phyloP scores from a whole-genome alignment of 768 basidiomycete species.

The Trametes cinnabarina region DNA sequence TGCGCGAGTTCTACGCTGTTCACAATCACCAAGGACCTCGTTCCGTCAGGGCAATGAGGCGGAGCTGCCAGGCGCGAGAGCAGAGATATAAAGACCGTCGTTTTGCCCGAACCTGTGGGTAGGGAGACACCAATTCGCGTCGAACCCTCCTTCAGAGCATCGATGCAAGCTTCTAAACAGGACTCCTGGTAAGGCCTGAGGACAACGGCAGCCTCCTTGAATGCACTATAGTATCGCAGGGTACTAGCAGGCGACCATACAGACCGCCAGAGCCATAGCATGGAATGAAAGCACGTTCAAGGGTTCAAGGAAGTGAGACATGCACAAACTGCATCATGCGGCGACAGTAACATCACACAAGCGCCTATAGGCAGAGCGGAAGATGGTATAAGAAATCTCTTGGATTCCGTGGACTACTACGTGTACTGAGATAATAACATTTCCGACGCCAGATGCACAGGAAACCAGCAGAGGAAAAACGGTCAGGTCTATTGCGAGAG shows the following conservation, averaged over 20 bases:
- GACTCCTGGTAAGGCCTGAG: conserved; percentile 88
- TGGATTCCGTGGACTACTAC: conserved; percentile 20
- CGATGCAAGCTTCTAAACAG: conserved; percentile 73
- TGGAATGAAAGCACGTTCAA: conserved; percentile 8
- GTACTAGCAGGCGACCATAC: background rate
- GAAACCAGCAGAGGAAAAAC: conserved; percentile 28
- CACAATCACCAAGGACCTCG: conserved; percentile 76
- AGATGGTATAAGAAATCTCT: conserved; percentile 13
- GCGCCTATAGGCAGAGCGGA: background rate
- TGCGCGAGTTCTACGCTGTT: conserved; percentile 86
- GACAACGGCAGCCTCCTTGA: conserved; percentile 5
- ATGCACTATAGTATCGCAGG: background rate
- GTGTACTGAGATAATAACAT: conserved; percentile 20
- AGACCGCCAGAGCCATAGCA: conserved; percentile 13
- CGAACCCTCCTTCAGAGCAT: conserved; percentile 64
- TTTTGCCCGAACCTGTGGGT: conserved; percentile 86
- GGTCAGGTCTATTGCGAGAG: conserved; percentile 32
- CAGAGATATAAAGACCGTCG: conserved; percentile 86
- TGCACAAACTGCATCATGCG: background rate
- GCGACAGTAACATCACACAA: background rate
- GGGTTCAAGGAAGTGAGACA: background rate
- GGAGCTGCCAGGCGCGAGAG: conserved; percentile 61
- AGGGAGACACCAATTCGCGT: conserved; percentile 81
- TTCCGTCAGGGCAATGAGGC: conserved; percentile 40
- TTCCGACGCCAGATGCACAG: conserved; percentile 15